A percentile compares a stretch with the other conserved stretches of the same genome.
These are phyloP conservation scores for Tirmania nivea DNA, from an alignment of 495 filamentous ascomycete species.

Conservation along the genomic window DNA sequence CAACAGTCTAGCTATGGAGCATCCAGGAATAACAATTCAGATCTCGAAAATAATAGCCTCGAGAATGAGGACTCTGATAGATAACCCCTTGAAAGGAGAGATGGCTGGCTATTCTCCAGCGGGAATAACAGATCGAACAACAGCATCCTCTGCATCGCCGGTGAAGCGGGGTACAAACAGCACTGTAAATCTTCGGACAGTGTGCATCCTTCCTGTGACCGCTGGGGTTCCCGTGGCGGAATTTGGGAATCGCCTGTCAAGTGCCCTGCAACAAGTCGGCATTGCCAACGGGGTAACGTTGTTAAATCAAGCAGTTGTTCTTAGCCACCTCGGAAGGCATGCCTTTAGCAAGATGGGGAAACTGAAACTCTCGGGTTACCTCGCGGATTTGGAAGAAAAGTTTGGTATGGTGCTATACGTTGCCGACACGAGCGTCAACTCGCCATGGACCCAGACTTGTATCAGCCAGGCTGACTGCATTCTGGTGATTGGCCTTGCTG, in stretches of 20 bases:
- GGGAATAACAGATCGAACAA: conserved; percentile 17
- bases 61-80: conserved; percentile 72
- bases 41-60: conserved; percentile 97
- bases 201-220: conserved; percentile 77
- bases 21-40: conserved; percentile 95
- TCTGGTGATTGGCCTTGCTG: conserved; percentile 73
- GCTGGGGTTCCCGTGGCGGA: conserved; percentile 84
- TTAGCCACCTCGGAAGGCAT: conserved; percentile 84
- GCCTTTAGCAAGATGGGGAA: conserved; percentile 97
- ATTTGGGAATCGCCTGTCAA: conserved; percentile 74
- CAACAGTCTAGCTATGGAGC: conserved; percentile 90
- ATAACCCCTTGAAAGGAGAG: conserved; percentile 51
- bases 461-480: conserved; percentile 93
- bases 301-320: conserved; percentile 75
- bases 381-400: conserved; percentile 92
- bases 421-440: conserved; percentile 88
- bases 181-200: conserved; percentile 76
- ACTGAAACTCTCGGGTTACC: conserved; percentile 82
- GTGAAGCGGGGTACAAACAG: conserved; percentile 50
- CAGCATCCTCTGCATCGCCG: conserved; percentile 16
- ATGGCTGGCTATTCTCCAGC: conserved; percentile 27
- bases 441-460: conserved; percentile 96
- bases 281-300: conserved; percentile 75
- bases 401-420: conserved; percentile 91
- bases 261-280: conserved; percentile 71